Conservation (phyloP, 164 flowering plant genomes). For the Saururus chinensis region DNA sequence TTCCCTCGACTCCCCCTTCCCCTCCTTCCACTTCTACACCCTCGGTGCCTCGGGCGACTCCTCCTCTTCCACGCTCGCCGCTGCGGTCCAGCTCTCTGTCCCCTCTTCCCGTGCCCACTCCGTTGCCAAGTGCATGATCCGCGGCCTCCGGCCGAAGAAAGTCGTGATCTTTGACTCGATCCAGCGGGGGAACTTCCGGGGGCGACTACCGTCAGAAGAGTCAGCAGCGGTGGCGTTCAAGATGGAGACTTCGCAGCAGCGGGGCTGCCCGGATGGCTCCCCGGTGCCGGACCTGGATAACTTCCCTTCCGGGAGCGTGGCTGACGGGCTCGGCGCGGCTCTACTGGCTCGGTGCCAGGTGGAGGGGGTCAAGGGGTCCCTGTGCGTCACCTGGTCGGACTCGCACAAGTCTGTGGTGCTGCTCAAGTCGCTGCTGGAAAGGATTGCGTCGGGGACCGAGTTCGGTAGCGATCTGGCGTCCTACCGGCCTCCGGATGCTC, state of each 20-base stretch:
- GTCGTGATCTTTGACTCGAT: constrained; percentile 8
- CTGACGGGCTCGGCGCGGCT: constrained; percentile 11
- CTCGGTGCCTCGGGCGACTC: not conserved
- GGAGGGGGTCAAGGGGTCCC: constrained; percentile 7
- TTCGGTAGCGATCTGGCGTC: not conserved
- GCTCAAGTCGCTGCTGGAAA: constrained; percentile 6
- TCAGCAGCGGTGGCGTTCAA: constrained; percentile 5
- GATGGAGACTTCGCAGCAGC: constrained; percentile 16
- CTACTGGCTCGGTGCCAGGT: constrained; percentile 10
- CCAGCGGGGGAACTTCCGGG: constrained; percentile 12
- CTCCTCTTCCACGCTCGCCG: constrained; percentile 5
- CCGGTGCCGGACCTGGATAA: constrained; percentile 2
- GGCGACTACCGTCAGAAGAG: constrained; percentile 7
- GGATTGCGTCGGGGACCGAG: not conserved
- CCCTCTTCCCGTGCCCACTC: constrained; percentile 7
- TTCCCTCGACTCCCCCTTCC: constrained; percentile 6
- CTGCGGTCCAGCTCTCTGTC: constrained; percentile 6
- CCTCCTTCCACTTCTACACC: constrained; percentile 7
- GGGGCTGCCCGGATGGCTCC: not conserved
- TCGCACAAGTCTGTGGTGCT: constrained; percentile 1
- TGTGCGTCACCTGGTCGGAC: constrained; percentile 13
- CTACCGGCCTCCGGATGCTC: constrained; percentile 2
- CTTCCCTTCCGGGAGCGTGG: constrained; percentile 13
- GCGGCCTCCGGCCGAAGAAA: constrained; percentile 5
- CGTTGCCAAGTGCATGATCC: constrained; percentile 4